Percentiles rank a stretch among this genome's conserved stretches.
phyloP scores from a whole-genome alignment of 345 rosid genomes.

The Gossypium ekmanianum region DNA sequence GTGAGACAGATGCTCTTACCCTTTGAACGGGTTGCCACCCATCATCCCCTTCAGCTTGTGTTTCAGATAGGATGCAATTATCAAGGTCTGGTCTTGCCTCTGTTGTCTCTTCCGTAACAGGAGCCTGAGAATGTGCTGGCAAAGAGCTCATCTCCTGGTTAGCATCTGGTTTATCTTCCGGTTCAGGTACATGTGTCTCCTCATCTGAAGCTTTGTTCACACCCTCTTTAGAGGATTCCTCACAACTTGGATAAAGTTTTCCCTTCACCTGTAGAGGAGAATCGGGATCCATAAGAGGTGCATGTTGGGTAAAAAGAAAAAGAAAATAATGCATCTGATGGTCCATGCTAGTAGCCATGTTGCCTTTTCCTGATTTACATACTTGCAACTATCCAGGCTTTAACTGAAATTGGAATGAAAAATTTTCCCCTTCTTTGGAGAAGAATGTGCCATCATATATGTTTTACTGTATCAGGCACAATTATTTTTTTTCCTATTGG shows the following conservation, averaged over 20 bases:
- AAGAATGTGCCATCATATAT: neutral
- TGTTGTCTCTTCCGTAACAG: constrained; percentile 38
- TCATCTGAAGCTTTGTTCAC: constrained; percentile 51
- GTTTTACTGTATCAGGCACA: neutral
- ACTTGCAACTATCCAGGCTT: neutral
- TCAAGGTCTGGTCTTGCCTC: constrained; percentile 34
- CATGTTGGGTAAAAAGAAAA: constrained; percentile 1
- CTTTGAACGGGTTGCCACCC: constrained; percentile 99
- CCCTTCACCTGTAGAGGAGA: constrained; percentile 54
- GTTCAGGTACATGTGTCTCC: constrained; percentile 41
- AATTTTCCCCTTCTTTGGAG: neutral
- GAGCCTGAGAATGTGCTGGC: constrained; percentile 40
- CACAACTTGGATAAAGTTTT: constrained; percentile 38
- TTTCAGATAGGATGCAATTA: constrained; percentile 37
- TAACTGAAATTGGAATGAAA: neutral
- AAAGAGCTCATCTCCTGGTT: constrained; percentile 41
- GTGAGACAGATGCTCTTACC: constrained; percentile 71
- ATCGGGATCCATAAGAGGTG: constrained; percentile 6
- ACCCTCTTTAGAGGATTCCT: constrained; percentile 41
- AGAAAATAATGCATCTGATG: neutral
- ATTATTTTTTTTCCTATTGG: neutral
- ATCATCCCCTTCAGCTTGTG: constrained; percentile 69
- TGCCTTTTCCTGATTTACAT: neutral
- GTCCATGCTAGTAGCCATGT: neutral
- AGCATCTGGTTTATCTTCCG: constrained; percentile 28